Evolutionary conservation across 2,329 filamentous ascomycete genomes (phyloP), one percentile per base, ranked within the genome.

Genomic region (Penicillium sp.): DNA sequence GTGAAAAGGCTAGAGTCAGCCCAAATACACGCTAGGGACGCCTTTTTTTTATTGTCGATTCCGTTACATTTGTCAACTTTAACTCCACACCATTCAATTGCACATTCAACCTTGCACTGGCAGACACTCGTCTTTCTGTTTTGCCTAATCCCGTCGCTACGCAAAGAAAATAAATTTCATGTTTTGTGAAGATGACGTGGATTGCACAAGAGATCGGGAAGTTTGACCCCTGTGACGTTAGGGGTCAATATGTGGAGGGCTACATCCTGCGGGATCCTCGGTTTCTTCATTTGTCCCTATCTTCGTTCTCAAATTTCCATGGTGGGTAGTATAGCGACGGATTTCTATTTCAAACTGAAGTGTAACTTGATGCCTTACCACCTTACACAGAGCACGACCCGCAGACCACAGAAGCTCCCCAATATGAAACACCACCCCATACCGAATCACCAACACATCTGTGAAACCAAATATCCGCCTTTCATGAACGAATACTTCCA

Each of bases 401-500:
- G 5, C 30, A 35, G 12, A 22, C 33, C 25, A 11, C 47, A 14
- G 33, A 46, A 28, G 41, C 35, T 9, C 33, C 33, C 17, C 33
- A 45, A 22, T 33, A 42, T 42, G 37, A 42, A 5, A 25, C 10
- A 36, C 36, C 44, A 7, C 19, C 48, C 5, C 26, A 50, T 31
- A 45, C 17, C 14, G n/a, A 10, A 28, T 16, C 6, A 36, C 9
- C 31, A 28, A 14, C n/a, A n/a, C 22, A 30, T 17, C 33, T 19
- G 38, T 55, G 33, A 57, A 9, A 38, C n/a, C 19, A 57, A 56
- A 31, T 61, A 61, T 6, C 60, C 56, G 0, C 45, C 58, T 1
- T n/a, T 51, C 3, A 11, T 61, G 36, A 61, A 61, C 28, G 56
- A 56, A 36, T 59, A 62, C 19, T 54, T 61, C 28, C 31, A 51